phyloP scores from a whole-genome alignment of 2,329 filamentous ascomycete species.

The Fusarium decemcellulare region DNA sequence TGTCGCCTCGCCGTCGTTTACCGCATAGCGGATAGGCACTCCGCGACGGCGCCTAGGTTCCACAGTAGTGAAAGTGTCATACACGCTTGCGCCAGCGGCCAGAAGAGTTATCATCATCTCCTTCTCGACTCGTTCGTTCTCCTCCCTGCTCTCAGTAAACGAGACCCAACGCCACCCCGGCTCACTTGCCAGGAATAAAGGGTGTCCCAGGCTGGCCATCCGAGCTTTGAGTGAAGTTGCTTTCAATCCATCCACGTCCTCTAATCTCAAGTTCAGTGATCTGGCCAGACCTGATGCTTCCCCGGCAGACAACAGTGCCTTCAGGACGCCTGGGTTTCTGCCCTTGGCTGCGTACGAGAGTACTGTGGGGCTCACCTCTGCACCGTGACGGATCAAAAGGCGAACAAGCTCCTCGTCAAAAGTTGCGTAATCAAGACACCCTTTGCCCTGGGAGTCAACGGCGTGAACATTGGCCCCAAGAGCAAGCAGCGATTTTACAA shows the following conservation, averaged over 20 bases:
- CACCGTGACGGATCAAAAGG: slow-evolving; percentile 27
- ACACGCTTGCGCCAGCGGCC: slow-evolving; percentile 17
- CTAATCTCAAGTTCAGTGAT: slow-evolving; percentile 11
- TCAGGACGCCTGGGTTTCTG: not conserved
- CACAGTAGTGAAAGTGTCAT: not conserved
- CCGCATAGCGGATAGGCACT: too few species aligned
- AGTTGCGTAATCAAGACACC: slow-evolving; percentile 23
- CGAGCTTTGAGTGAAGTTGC: not conserved
- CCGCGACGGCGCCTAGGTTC: too few species aligned
- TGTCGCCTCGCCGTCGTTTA: too few species aligned
- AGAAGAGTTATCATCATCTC: slow-evolving; percentile 18
- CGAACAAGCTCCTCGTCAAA: slow-evolving; percentile 7
- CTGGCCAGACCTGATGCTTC: not conserved
- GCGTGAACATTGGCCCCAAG: slow-evolving; percentile 31
- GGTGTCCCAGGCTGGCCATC: slow-evolving; percentile 10
- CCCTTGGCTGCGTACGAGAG: slow-evolving; percentile 5
- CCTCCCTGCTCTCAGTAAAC: too few species aligned
- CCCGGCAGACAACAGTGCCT: slow-evolving; percentile 23
- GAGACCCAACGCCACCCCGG: too few species aligned
- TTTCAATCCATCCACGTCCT: slow-evolving; percentile 3
- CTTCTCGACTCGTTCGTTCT: too few species aligned
- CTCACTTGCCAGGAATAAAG: slow-evolving; percentile 8
- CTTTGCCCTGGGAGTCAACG: not conserved
- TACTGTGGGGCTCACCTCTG: slow-evolving; percentile 13
- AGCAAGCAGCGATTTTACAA: slow-evolving; percentile 7